Conservation (phyloP, 2,329 filamentous ascomycete genomes). For the Cordyceps javanica region DNA sequence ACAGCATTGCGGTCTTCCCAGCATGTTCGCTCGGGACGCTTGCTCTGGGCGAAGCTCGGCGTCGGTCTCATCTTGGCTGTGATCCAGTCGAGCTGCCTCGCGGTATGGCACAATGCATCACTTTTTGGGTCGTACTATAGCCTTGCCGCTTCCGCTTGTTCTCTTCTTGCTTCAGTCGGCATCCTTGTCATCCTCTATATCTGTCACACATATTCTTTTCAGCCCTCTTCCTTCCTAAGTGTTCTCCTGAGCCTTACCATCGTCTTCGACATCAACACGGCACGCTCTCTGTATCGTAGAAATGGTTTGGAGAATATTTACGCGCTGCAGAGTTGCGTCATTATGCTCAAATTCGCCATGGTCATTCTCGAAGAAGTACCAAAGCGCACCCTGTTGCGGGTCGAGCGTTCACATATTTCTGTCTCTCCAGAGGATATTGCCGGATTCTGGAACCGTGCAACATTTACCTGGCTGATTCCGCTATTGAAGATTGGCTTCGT, state of each 20-base stretch:
- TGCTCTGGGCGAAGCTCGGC: slow-evolving; percentile 3
- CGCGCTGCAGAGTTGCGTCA: slow-evolving; percentile 19
- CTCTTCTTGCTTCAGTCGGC: neutral
- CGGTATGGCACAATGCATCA: neutral
- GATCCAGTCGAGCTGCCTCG: neutral
- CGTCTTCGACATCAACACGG: slow-evolving; percentile 27
- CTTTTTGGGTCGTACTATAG: neutral
- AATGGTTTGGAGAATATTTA: slow-evolving; percentile 18
- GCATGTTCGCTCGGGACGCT: neutral
- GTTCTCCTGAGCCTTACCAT: slow-evolving; percentile 26
- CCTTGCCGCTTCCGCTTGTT: too few relatives aligned
- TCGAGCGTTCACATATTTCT: neutral
- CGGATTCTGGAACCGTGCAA: slow-evolving; percentile 5
- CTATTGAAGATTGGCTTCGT: neutral
- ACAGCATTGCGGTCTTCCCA: neutral
- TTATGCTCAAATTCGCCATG: slow-evolving; percentile 23
- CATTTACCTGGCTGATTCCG: slow-evolving; percentile 6
- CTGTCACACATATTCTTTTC: slow-evolving; percentile 26
- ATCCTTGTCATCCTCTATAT: slow-evolving; percentile 21
- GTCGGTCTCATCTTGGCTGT: neutral
- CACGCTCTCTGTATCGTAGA: slow-evolving; percentile 28
- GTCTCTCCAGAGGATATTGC: neutral
- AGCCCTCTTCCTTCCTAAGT: slow-evolving; percentile 27
- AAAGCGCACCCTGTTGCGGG: slow-evolving; percentile 17
- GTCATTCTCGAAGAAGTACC: slow-evolving; percentile 26